Evolutionary conservation across 352 stramenopile species (phyloP), one percentile per base, ranked within the genome.

Genomic region (Globisporangium radiosum): DNA sequence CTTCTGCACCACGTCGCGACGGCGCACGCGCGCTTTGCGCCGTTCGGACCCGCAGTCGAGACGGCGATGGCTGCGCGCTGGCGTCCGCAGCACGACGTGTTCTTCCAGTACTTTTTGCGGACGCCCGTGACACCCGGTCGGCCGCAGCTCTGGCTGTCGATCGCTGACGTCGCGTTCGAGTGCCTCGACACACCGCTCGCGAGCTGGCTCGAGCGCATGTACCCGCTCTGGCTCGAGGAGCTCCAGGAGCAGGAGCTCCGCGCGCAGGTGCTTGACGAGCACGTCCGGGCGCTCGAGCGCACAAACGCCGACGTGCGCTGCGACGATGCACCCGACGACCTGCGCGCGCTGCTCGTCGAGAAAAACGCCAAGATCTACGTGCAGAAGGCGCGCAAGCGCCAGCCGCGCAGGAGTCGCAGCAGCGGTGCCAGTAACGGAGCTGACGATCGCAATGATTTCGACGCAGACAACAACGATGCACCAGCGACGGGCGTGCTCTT

Each of bases 141-240:
- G 25, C 64, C 72, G 7, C 68, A 66, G 14, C 1, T 89, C 7
- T 90, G 79, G 79, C 42, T 93, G 7, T 63, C 78, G 15, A 10
- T 91, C 7, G 60, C 66, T 47, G 68, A 79, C 14, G 52, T 87
- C 8, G 51, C 36, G 3, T 52, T 88, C 39, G 68, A 83, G 14
- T 88, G 74, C 60, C 39, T 73, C 4, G 79, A 84, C 17, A 68
- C 72, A 3, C 67, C 67, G 1, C 65, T 94, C 39, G 84, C 90
- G 47, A 70, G 67, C 5, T 94, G 84, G 84, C 63, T 94, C 0
- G 78, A 88, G 45, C 66, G 68, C 39, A 75, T 87, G 25, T 86
- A 88, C 38, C 81, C 81, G 10, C 17, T 91, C 13, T 94, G 84
- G 84, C 76, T 89, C 36, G 76, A 87, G 49, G 82, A 87, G 36